Conservation (phyloP, 495 filamentous ascomycete species). For the Choiromyces venosus region DNA sequence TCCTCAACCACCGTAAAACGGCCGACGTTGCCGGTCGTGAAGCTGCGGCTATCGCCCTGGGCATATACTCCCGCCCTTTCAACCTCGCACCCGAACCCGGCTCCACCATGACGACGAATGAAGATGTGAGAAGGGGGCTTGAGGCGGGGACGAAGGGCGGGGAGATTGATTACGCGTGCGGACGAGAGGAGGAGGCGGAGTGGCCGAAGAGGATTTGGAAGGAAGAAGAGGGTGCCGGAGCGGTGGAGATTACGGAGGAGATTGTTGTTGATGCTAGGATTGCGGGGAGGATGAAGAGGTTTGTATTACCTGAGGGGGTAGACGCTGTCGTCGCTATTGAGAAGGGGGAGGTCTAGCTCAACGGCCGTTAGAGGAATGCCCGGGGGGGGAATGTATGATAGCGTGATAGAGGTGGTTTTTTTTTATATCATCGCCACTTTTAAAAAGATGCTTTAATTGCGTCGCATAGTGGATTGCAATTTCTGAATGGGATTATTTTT, state of each 20-base stretch:
- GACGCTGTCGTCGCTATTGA: constrained; percentile 56
- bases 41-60: constrained; percentile 76
- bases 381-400: not conserved
- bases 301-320: constrained; percentile 59
- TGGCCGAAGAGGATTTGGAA: constrained; percentile 80
- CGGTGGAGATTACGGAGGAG: constrained; percentile 61
- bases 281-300: constrained; percentile 71
- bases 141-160: constrained; percentile 42
- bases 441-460: not conserved
- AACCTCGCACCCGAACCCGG: constrained; percentile 25
- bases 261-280: constrained; percentile 76
- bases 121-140: constrained; percentile 37
- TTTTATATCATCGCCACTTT: not conserved
- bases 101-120: constrained; percentile 31
- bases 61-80: constrained; percentile 49
- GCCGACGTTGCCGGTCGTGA: constrained; percentile 87
- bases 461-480: not conserved
- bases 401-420: not conserved
- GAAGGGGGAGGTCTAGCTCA: constrained; percentile 11
- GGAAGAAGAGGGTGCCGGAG: constrained; percentile 45
- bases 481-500: not conserved
- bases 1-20: constrained; percentile 74
- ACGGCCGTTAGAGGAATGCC: not conserved
- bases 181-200: constrained; percentile 66
- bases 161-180: constrained; percentile 69